These are phyloP conservation scores for Pestalotiopsis sp. DNA, from an alignment of 2,329 filamentous ascomycete genomes.

Conservation along the genomic window DNA sequence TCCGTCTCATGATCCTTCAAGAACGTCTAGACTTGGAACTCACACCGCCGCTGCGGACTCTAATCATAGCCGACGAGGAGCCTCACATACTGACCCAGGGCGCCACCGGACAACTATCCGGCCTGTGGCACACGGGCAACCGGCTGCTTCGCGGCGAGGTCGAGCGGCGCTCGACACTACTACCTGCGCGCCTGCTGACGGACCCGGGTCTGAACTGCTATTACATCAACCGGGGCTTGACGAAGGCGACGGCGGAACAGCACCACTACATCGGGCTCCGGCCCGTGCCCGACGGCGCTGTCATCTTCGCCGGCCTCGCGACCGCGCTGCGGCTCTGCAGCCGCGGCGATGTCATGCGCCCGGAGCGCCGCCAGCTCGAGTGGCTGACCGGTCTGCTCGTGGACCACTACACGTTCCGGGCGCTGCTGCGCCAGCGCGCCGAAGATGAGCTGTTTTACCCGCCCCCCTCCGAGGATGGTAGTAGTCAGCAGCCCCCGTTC, in stretches of 20 bases:
- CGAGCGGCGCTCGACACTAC: not conserved
- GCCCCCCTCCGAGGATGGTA: not conserved
- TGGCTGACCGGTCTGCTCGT: not conserved
- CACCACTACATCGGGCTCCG: not conserved
- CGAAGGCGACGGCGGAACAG: not conserved
- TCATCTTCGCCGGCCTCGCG: not conserved
- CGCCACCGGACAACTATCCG: not conserved
- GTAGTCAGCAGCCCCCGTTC: not conserved
- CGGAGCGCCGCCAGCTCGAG: not conserved
- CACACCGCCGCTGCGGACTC: not conserved
- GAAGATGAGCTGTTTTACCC: not conserved
- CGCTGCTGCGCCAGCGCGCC: not conserved
- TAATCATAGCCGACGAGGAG: not conserved
- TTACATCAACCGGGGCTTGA: not conserved
- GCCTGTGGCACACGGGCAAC: not conserved
- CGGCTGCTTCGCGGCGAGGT: not conserved
- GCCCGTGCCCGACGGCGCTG: not conserved
- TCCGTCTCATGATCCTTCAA: not conserved
- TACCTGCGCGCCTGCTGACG: not conserved
- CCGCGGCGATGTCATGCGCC: no score
- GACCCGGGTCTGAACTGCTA: not conserved
- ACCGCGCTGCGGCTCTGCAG: not conserved
- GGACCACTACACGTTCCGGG: not conserved
- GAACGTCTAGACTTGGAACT: not conserved
- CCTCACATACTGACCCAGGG: not conserved